Base-by-base conservation (phyloP, 2,329 filamentous ascomycete genomes). In the Pseudogymnoascus sp. region DNA sequence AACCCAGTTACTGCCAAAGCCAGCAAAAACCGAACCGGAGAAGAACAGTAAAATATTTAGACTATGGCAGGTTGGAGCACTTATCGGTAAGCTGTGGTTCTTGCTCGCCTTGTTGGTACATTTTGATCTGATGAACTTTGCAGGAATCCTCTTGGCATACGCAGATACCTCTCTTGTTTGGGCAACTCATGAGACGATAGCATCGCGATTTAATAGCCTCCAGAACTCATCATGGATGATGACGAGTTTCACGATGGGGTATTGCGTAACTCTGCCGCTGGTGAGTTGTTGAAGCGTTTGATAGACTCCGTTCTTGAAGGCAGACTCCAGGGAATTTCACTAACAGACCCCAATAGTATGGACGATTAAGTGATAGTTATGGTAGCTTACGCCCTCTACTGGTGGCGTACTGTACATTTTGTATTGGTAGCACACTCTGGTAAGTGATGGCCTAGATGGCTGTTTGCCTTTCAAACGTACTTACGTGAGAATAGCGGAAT, bases 191-290 rank as follows among this genome's bases (percentile, higher is more conserved):
- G 67, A 67, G 59, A 68, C 66, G n/a, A 63, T 68, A 31, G 66
- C 67, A 50, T 68, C 67, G 11, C 46, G 56, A 37, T 68, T 68
- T 40, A 56, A 67, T 56, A 63, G 42, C 34, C 56, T 67, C 36
- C 59, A 62, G 44, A 65, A 66, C 36, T 68, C 66, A 21, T 68
- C 67, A 61, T 68, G 67, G 67, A 67, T 68, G 64, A 68, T 68
- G 64, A 67, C 67, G 14, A 65, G 66, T 36, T 68, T 68, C 28
- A 66, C 66, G 34, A 64, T 68, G 50, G 67, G 67, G 5, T 67
- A 66, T 46, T 68, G 65, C 56, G 64, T 67, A 6, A 68, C 66
- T 40, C 44, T 66, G n/a, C 66, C 67, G 36, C 38, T 67, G 60
- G 66, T 67, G 28, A 31, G 62, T 60, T 46, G 10, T 25, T 59